Evolutionary conservation across 164 flowering plant genomes (phyloP).

Genomic region (Kingdonia uniflora): DNA sequence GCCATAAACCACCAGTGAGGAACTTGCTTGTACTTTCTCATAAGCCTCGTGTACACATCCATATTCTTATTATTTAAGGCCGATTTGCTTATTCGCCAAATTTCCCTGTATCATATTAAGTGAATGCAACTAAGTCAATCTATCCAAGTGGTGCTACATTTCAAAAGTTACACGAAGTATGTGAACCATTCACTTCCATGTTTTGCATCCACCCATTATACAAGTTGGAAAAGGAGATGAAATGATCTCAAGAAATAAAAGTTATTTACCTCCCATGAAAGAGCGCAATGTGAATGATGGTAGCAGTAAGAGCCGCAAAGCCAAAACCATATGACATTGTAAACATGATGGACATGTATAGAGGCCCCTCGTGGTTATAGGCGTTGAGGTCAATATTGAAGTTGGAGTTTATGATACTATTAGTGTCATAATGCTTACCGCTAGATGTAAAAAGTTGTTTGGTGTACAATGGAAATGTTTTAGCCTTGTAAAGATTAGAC

Average conservation of each 20-base stretch:
- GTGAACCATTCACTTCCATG: too few species aligned
- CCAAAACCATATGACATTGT: slow-evolving; percentile 11
- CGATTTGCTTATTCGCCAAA: slow-evolving; percentile 9
- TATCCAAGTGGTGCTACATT: too few species aligned
- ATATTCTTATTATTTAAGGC: slow-evolving; percentile 7
- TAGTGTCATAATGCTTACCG: slow-evolving; percentile 41
- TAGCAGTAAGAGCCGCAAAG: slow-evolving; percentile 27
- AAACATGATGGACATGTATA: slow-evolving; percentile 21
- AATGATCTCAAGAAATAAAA: neutral
- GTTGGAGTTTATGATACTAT: slow-evolving; percentile 38
- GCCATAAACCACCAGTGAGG: slow-evolving; percentile 13
- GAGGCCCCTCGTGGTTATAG: slow-evolving; percentile 45
- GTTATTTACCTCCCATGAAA: slow-evolving; percentile 14
- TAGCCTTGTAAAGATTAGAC: slow-evolving; percentile 55
- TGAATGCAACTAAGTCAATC: too few species aligned
- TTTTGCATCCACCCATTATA: neutral
- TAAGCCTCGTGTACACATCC: slow-evolving; percentile 12
- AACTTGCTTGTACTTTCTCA: slow-evolving; percentile 9
- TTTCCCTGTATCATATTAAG: slow-evolving; percentile 30
- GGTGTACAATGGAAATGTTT: slow-evolving; percentile 63
- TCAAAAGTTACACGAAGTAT: neutral
- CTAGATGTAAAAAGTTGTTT: slow-evolving; percentile 34
- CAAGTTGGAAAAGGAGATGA: neutral
- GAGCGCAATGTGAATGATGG: slow-evolving; percentile 17
- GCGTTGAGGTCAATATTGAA: slow-evolving; percentile 50